Conservation (phyloP, 805 yeast genomes). For the Ogataea nitratoaversa region DNA sequence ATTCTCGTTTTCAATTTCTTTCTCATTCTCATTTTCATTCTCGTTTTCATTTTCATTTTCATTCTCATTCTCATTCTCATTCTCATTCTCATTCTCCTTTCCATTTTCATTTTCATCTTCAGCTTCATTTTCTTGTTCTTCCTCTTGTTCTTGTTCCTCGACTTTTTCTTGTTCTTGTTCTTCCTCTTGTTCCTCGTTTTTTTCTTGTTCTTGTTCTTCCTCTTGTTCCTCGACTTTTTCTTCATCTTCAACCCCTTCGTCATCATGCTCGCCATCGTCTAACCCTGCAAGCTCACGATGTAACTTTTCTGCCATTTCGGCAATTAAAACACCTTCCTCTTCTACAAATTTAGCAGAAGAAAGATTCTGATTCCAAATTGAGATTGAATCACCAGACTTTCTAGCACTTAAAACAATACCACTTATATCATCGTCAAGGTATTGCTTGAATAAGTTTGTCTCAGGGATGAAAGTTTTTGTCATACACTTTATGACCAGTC, state of each 20-base stretch:
- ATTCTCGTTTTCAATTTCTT: too few relatives aligned
- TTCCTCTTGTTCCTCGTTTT: neutral
- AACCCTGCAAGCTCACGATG: conserved; percentile 4
- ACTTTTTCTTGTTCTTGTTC: neutral
- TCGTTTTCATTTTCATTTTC: too few relatives aligned
- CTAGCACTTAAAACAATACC: conserved; percentile 60
- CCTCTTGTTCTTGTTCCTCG: conserved; percentile 5
- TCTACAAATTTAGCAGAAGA: conserved; percentile 29
- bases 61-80: too few relatives aligned
- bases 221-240: neutral
- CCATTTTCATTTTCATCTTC: conserved; percentile 5
- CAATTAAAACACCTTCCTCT: conserved; percentile 8
- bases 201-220: neutral
- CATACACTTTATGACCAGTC: conserved; percentile 46
- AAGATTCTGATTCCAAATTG: conserved; percentile 58
- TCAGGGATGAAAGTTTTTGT: conserved; percentile 47
- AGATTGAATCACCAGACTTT: conserved; percentile 53
- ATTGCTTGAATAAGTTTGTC: conserved; percentile 33
- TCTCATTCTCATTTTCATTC: too few relatives aligned
- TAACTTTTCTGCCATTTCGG: conserved; percentile 5
- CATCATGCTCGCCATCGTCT: conserved; percentile 1
- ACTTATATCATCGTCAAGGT: conserved; percentile 46
- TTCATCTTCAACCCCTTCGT: neutral
- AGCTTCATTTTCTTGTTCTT: conserved; percentile 4
- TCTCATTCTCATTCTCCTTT: conserved; percentile 21